These are phyloP conservation scores for Gracilariopsis chorda DNA, from an alignment of 23 red algal genomes.

Conservation along the genomic window DNA sequence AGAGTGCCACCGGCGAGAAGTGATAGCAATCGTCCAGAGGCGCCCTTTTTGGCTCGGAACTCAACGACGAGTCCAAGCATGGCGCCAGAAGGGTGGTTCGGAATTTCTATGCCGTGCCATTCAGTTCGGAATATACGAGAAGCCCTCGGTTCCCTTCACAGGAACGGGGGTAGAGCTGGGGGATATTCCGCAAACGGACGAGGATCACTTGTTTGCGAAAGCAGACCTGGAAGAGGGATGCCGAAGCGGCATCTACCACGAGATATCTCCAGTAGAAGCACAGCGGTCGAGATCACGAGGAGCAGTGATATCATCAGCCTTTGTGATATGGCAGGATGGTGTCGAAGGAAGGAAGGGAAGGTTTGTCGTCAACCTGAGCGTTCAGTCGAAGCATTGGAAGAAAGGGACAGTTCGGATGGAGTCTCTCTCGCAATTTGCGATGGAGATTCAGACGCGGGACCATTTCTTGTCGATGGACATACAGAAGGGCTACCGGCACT, in stretches of 20 bases:
- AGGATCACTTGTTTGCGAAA: neutral
- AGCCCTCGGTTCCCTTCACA: neutral
- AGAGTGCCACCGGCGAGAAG: neutral
- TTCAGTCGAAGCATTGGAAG: slow-evolving; percentile 24
- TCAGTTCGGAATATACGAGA: neutral
- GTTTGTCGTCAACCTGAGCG: slow-evolving; percentile 9
- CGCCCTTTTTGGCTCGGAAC: neutral
- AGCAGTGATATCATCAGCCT: slow-evolving; percentile 12
- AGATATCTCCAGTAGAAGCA: neutral
- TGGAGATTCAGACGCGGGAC: neutral
- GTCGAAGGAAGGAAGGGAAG: neutral
- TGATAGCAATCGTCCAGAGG: neutral
- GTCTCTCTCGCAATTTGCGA: neutral
- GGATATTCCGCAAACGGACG: neutral
- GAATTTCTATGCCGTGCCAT: neutral
- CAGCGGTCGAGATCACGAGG: neutral
- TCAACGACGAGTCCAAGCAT: neutral
- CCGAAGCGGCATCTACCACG: neutral
- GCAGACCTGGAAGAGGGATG: slow-evolving; percentile 10
- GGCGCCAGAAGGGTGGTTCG: neutral
- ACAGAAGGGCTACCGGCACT: neutral
- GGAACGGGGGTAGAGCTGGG: neutral
- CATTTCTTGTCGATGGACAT: slow-evolving; percentile 6
- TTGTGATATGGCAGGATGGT: slow-evolving; percentile 24
- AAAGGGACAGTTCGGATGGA: slow-evolving; percentile 32